Evolutionary conservation across 2,329 filamentous ascomycete genomes (phyloP).

Genomic region (Orbilia blumenaviensis): DNA sequence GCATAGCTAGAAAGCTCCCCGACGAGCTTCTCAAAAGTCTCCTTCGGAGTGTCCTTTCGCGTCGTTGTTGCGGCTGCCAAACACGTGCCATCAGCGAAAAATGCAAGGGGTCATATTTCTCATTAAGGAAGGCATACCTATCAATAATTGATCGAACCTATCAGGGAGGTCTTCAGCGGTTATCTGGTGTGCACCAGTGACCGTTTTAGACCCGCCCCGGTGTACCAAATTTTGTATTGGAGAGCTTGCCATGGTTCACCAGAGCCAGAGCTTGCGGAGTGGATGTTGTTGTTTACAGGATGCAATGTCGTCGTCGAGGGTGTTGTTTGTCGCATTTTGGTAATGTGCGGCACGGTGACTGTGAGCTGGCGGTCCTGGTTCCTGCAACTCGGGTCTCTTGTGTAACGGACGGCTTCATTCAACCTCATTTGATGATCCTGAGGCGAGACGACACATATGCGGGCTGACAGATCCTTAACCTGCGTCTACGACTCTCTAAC

Average conservation of each 20-base stretch:
- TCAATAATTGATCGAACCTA: constrained; percentile 31
- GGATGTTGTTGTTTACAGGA: constrained; percentile 7
- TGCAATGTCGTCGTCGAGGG: constrained; percentile 11
- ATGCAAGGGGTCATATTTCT: constrained; percentile 23
- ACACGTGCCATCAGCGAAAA: constrained; percentile 21
- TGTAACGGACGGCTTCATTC: constrained; percentile 28
- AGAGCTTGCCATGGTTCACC: constrained; percentile 36
- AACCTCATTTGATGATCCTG: constrained; percentile 12
- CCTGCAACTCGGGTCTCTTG: constrained; percentile 11
- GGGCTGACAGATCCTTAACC: not conserved
- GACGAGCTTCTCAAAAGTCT: constrained; percentile 54
- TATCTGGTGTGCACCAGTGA: constrained; percentile 18
- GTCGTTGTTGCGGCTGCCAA: constrained; percentile 52
- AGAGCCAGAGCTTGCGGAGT: not conserved
- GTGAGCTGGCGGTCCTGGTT: constrained; percentile 7
- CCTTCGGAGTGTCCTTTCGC: constrained; percentile 55
- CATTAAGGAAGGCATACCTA: constrained; percentile 23
- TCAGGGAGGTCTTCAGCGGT: constrained; percentile 27
- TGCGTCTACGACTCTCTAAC: not conserved
- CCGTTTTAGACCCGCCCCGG: constrained; percentile 4
- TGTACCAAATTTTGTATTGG: constrained; percentile 34
- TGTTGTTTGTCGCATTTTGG: constrained; percentile 48
- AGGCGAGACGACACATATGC: constrained; percentile 3
- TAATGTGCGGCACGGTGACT: constrained; percentile 4
- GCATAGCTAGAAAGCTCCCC: constrained; percentile 56